Evolutionary conservation across 1,284 basidiomycete genomes (phyloP).

Genomic region (Peniophora sp.): DNA sequence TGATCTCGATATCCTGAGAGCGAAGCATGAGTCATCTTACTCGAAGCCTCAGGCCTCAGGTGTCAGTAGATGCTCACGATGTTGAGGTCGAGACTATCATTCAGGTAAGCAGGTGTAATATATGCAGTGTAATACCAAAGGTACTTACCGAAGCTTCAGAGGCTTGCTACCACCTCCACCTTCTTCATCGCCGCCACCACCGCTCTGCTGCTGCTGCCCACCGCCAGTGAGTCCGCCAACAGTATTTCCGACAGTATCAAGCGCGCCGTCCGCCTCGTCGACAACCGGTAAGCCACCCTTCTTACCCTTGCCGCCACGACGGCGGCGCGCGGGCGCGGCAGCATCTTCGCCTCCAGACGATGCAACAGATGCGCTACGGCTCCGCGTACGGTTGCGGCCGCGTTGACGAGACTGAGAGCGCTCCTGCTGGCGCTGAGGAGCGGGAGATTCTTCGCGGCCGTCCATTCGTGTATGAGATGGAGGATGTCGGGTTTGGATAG

Average conservation of each 20-base stretch:
- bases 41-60: no score
- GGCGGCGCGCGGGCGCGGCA: background rate
- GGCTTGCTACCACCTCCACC: background rate
- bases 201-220: background rate
- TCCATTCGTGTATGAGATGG: background rate
- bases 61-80: background rate
- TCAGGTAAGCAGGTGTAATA: no score
- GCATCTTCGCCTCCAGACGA: background rate
- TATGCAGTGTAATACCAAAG: no score
- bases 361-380: background rate
- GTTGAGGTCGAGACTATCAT: background rate
- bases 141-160: background rate
- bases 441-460: background rate
- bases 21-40: no score
- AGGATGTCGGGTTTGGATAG: background rate
- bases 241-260: background rate
- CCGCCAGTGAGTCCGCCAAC: background rate
- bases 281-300: background rate
- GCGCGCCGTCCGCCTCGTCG: background rate
- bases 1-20: background rate
- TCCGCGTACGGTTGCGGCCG: background rate
- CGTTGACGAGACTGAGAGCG: background rate
- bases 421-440: background rate
- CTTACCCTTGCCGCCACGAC: background rate
- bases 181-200: background rate